phyloP scores from a whole-genome alignment of 2,329 filamentous ascomycete species.

The Microdochium paspali region DNA sequence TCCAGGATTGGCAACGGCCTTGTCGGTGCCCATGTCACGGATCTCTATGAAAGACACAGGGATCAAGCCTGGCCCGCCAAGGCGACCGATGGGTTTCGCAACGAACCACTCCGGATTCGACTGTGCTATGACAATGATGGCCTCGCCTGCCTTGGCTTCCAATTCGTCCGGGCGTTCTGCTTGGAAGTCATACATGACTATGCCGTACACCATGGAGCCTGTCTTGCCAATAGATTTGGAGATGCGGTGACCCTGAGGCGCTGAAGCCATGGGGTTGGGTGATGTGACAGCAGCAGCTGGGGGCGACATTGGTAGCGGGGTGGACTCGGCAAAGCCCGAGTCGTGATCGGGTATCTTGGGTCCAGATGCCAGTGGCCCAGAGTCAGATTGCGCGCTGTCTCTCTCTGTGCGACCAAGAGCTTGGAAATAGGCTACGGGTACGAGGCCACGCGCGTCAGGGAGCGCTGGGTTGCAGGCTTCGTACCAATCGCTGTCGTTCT shows the following conservation, averaged over 20 bases:
- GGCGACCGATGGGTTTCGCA: conserved; percentile 92
- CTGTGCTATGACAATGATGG: conserved; percentile 96
- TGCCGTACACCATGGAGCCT: conserved; percentile 89
- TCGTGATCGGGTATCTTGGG: conserved; percentile 69
- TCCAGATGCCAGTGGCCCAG: conserved; percentile 32
- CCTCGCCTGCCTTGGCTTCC: conserved; percentile 88
- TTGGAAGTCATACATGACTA: conserved; percentile 94
- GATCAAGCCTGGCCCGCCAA: conserved; percentile 93
- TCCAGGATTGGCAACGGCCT: conserved; percentile 69
- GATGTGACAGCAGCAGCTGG: not conserved
- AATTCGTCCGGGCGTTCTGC: conserved; percentile 94
- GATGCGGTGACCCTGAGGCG: conserved; percentile 29
- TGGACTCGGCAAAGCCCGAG: conserved; percentile 71
- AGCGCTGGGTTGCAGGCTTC: conserved; percentile 93
- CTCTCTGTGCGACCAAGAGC: conserved; percentile 84
- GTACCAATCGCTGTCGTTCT: conserved; percentile 95
- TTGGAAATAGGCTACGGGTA: conserved; percentile 92
- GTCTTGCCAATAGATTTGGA: conserved; percentile 42
- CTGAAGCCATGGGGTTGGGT: conserved; percentile 8
- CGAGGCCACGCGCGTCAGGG: conserved; percentile 78
- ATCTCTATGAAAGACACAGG: conserved; percentile 97
- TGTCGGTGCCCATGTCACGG: conserved; percentile 81
- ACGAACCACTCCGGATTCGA: conserved; percentile 99
- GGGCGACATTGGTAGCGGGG: conserved; percentile 3
- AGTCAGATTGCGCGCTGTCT: conserved; percentile 68